A percentile compares a stretch with the other conserved stretches of the same genome.
Evolutionary conservation across 495 filamentous ascomycete genomes (phyloP).

Genomic region (Penicillium egyptiacum): DNA sequence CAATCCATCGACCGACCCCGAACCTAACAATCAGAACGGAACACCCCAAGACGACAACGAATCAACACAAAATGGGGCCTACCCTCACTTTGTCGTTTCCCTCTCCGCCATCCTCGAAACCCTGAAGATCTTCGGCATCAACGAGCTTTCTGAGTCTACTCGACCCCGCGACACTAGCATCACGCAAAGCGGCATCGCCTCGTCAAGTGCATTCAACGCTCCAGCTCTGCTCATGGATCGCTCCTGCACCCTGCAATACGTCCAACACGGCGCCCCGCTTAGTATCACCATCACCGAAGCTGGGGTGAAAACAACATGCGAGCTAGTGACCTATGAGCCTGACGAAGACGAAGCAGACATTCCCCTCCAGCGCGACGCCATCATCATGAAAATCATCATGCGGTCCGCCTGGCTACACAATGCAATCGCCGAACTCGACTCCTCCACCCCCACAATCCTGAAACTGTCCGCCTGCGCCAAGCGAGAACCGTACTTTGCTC

Average conservation of each 20-base stretch:
- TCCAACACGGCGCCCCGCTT: constrained; percentile 68
- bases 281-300: constrained; percentile 78
- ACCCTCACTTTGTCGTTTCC: constrained; percentile 74
- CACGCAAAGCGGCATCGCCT: constrained; percentile 41
- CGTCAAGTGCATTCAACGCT: constrained; percentile 69
- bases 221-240: constrained; percentile 74
- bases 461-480: constrained; percentile 63
- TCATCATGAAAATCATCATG: constrained; percentile 94
- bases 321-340: constrained; percentile 86
- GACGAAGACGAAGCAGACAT: constrained; percentile 66
- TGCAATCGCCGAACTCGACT: constrained; percentile 78
- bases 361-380: constrained; percentile 73
- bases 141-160: constrained; percentile 61
- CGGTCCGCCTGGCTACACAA: constrained; percentile 79
- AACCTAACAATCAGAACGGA: constrained; percentile 28
- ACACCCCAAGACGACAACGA: constrained; percentile 38
- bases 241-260: constrained; percentile 79
- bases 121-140: constrained; percentile 86
- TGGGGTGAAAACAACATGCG: constrained; percentile 86
- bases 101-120: constrained; percentile 88
- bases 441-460: constrained; percentile 62
- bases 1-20: constrained; percentile 41
- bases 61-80: constrained; percentile 31
- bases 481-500: constrained; percentile 66
- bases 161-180: constrained; percentile 45